phyloP scores from a whole-genome alignment of 768 basidiomycete species.

The Boletus insuetus region DNA sequence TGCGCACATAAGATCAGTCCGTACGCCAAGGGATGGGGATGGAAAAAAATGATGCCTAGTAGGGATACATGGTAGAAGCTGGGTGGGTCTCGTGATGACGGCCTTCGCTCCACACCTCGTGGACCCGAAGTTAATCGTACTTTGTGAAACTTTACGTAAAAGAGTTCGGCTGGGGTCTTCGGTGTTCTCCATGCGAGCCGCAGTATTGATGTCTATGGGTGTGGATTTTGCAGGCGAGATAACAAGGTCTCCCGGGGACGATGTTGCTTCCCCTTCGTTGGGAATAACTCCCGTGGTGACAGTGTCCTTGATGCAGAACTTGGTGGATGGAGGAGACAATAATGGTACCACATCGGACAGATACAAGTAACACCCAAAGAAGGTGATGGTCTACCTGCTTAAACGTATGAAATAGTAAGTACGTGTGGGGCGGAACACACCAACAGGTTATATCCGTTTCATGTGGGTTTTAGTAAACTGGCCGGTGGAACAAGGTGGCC shows the following conservation, averaged over 20 bases:
- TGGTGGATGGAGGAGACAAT: background rate
- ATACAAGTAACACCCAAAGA: background rate
- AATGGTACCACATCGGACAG: background rate
- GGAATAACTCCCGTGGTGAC: background rate
- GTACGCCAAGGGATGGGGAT: slow-evolving; percentile 10
- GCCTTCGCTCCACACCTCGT: slow-evolving; percentile 12
- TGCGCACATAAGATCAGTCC: slow-evolving; percentile 9
- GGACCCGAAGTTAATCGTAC: slow-evolving; percentile 12
- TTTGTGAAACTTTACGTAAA: slow-evolving; percentile 19
- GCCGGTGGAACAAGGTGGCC: background rate
- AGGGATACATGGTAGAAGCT: slow-evolving; percentile 2
- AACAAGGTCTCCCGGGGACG: background rate
- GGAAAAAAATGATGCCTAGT: background rate
- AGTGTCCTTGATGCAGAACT: background rate
- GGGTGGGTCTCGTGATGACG: slow-evolving; percentile 5
- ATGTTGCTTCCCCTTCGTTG: background rate
- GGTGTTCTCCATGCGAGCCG: slow-evolving; percentile 17
- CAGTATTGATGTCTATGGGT: background rate
- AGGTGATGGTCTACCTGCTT: too few species aligned
- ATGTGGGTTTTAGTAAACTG: background rate
- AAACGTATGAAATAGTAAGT: background rate
- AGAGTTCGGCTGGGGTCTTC: background rate
- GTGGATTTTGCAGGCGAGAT: slow-evolving; percentile 7
- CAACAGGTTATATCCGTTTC: slow-evolving; percentile 1
- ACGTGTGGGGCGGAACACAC: background rate